Base-by-base conservation (phyloP, 176 grass and related monocot genomes). In the Pontederia paniculata region DNA sequence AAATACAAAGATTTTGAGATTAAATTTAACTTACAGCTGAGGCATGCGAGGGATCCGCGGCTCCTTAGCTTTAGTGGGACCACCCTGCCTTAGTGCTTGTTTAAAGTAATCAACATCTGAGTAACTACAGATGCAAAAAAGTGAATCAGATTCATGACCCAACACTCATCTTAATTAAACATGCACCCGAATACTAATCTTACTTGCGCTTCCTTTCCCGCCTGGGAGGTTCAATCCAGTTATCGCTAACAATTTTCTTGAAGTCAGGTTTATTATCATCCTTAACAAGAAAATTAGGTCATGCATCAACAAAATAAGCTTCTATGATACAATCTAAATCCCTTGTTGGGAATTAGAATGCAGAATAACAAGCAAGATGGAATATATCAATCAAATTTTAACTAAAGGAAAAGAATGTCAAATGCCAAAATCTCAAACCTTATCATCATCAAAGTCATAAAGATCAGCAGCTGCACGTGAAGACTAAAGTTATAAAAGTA, bases 391-490 rank as follows among this genome's bases (percentile, higher is more conserved):
- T n/a, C n/a, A n/a, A n/a, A n/a, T n/a, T n/a, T n/a, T n/a, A 20
- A 50, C 43, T 25, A 54, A 8, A 70, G 12, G 14, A 14, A 17
- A 61, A 37, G 28, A 37, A 37, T 37, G 28, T 2, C 28, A 37
- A 6, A 37, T 37, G 28, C 1, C 28, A 37, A 37, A 37, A 37
- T 37, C 28, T 23, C 54, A 56, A 22, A 91, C 93, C 93, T 98
- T 98, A 8, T 98, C 93, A 70, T 84, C 83, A 82, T 98, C 87
- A 75, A 98, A 98, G 73, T 98, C 93, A 80, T 91, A 91, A 66
- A 98, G 70, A 57, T 98, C 93, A 51, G 93, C 83, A 82, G 78
- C 93, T 98, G 80, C 53, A 70, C n/a, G 63, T 50, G 55, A 52
- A 70, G 23, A 72, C 1, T 22, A 23, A 48, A 22, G 10, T 44